A percentile compares a stretch with the other conserved stretches of the same genome.
These are phyloP conservation scores for Flaveria robusta DNA, from an alignment of 129 eudicot genomes.

Conservation along the genomic window DNA sequence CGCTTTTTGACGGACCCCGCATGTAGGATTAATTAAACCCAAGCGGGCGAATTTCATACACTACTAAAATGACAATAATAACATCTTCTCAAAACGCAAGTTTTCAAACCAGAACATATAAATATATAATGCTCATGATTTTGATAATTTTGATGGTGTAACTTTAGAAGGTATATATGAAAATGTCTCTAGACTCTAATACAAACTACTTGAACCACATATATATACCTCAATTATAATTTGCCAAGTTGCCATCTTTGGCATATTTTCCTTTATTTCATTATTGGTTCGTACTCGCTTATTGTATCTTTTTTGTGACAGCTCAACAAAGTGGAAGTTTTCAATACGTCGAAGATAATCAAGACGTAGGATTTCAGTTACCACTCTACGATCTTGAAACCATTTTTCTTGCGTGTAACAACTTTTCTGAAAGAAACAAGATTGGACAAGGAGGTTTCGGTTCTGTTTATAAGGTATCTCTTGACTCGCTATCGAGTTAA, in stretches of 20 bases:
- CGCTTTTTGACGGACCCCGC: neutral
- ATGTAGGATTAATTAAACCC: too few relatives aligned
- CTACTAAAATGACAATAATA: too few relatives aligned
- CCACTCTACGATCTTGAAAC: constrained; percentile 43
- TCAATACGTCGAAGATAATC: constrained; percentile 32
- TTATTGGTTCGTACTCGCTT: neutral
- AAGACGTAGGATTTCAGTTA: constrained; percentile 30
- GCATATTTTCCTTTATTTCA: neutral
- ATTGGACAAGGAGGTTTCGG: constrained; percentile 76
- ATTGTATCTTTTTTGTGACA: constrained; percentile 10
- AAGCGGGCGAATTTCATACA: too few relatives aligned
- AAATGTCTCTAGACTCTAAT: too few relatives aligned
- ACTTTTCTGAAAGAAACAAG: constrained; percentile 48
- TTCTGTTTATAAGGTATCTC: constrained; percentile 57
- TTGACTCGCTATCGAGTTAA: neutral
- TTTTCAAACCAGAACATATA: too few relatives aligned
- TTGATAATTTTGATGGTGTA: too few relatives aligned
- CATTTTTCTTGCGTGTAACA: constrained; percentile 50
- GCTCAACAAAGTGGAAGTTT: constrained; percentile 36
- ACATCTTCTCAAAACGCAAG: too few relatives aligned
- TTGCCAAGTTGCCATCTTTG: too few relatives aligned
- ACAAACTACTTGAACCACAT: too few relatives aligned
- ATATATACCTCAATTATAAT: too few relatives aligned
- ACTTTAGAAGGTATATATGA: too few relatives aligned
- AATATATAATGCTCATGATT: too few relatives aligned